Evolutionary conservation across 164 flowering plant species (phyloP).

Genomic region (Taxillus chinensis): DNA sequence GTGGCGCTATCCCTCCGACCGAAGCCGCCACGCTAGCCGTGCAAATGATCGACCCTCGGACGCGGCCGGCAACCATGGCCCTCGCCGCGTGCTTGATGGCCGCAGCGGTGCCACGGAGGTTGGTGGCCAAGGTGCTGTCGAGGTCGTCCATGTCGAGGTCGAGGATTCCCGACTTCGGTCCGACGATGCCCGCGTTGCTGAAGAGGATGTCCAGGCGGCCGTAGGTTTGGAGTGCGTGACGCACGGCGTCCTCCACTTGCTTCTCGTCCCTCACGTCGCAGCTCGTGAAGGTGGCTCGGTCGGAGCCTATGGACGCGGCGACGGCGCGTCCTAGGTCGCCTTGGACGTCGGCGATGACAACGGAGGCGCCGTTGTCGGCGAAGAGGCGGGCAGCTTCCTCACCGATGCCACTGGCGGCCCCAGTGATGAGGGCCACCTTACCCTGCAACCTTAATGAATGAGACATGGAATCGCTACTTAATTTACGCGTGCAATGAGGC

Average conservation of each 20-base stretch:
- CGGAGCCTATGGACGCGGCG: slow-evolving; percentile 30
- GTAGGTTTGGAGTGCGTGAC: slow-evolving; percentile 25
- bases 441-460: slow-evolving; percentile 41
- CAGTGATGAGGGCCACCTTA: slow-evolving; percentile 65
- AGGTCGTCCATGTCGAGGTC: slow-evolving; percentile 43
- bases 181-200: slow-evolving; percentile 67
- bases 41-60: slow-evolving; percentile 63
- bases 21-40: slow-evolving; percentile 49
- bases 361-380: slow-evolving; percentile 43
- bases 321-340: slow-evolving; percentile 49
- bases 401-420: slow-evolving; percentile 78
- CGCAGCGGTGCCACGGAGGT: slow-evolving; percentile 56
- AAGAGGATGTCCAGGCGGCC: slow-evolving; percentile 48
- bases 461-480: neutral
- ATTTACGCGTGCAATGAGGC: too few species aligned
- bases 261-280: slow-evolving; percentile 66
- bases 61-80: slow-evolving; percentile 48
- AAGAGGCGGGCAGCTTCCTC: slow-evolving; percentile 54
- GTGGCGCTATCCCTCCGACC: slow-evolving; percentile 48
- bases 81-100: slow-evolving; percentile 66
- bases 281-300: slow-evolving; percentile 29
- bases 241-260: slow-evolving; percentile 45
- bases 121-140: slow-evolving; percentile 43
- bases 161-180: slow-evolving; percentile 26
- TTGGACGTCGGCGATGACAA: slow-evolving; percentile 56